phyloP scores from a whole-genome alignment of 352 stramenopile species.

The Phytopythium helicoides region DNA sequence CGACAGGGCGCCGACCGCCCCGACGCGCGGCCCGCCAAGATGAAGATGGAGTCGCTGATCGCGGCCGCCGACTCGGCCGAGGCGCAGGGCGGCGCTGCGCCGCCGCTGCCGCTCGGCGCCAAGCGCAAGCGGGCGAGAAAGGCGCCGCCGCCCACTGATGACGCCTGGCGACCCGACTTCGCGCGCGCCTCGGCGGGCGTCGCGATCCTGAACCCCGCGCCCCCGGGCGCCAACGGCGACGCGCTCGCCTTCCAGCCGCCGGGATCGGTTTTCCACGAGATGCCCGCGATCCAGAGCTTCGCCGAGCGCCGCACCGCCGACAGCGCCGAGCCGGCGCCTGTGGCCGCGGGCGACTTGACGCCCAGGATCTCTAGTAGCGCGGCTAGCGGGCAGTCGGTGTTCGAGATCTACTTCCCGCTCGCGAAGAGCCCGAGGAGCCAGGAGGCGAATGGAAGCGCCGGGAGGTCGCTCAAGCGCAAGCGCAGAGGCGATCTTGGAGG shows the following conservation, averaged over 20 bases:
- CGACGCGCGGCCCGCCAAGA: slow-evolving; percentile 22
- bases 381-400: slow-evolving; percentile 37
- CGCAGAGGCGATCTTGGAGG: slow-evolving; percentile 15
- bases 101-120: slow-evolving; percentile 9
- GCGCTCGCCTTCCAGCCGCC: not conserved
- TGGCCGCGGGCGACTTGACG: not conserved
- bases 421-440: not conserved
- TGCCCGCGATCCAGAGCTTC: slow-evolving; percentile 62
- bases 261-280: slow-evolving; percentile 54
- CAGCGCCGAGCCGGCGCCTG: slow-evolving; percentile 9
- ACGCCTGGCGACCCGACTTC: not conserved
- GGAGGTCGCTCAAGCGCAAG: slow-evolving; percentile 48
- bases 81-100: not conserved
- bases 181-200: slow-evolving; percentile 4
- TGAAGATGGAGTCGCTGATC: slow-evolving; percentile 54
- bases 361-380: not conserved
- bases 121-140: slow-evolving; percentile 30
- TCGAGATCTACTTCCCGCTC: slow-evolving; percentile 59
- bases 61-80: slow-evolving; percentile 23
- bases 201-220: slow-evolving; percentile 8
- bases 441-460: slow-evolving; percentile 5
- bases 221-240: slow-evolving; percentile 3
- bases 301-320: slow-evolving; percentile 17
- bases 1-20: slow-evolving; percentile 14
- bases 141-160: not conserved